A percentile compares a stretch with the other conserved stretches of the same genome.
These are phyloP conservation scores for Aspergillus nomiae DNA, from an alignment of 2,329 filamentous ascomycete genomes.

Conservation along the genomic window DNA sequence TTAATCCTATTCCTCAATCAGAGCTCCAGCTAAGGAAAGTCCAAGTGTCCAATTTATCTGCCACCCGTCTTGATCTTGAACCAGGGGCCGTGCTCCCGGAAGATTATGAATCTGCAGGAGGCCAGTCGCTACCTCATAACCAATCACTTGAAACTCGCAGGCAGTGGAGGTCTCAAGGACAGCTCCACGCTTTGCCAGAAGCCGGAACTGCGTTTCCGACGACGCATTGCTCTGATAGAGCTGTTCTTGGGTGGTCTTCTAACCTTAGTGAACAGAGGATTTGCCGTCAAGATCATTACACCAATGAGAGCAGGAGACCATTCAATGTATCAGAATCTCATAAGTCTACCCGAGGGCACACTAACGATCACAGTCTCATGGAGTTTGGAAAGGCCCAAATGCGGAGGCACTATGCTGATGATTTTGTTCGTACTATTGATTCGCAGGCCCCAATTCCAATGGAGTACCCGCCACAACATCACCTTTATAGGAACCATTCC, in stretches of 20 bases:
- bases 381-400: slow-evolving; percentile 22
- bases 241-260: slow-evolving; percentile 16
- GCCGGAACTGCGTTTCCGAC: slow-evolving; percentile 18
- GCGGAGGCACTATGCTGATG: slow-evolving; percentile 38
- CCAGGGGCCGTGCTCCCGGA: slow-evolving; percentile 22
- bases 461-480: slow-evolving; percentile 23
- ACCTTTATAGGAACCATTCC: slow-evolving; percentile 15
- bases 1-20: slow-evolving; percentile 21
- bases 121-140: slow-evolving; percentile 18
- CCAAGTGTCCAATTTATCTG: slow-evolving; percentile 16
- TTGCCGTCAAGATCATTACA: slow-evolving; percentile 23
- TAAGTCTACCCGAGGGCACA: slow-evolving; percentile 17
- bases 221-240: slow-evolving; percentile 23
- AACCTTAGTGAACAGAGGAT: slow-evolving; percentile 17
- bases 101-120: slow-evolving; percentile 17
- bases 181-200: slow-evolving; percentile 16
- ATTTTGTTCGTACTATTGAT: slow-evolving; percentile 39
- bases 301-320: slow-evolving; percentile 11
- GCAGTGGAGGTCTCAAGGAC: slow-evolving; percentile 13
- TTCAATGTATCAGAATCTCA: slow-evolving; percentile 16
- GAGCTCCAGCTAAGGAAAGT: slow-evolving; percentile 21
- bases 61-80: slow-evolving; percentile 18
- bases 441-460: slow-evolving; percentile 25
- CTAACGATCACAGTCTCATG: slow-evolving; percentile 20
- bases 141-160: slow-evolving; percentile 11